These are phyloP conservation scores for Entomortierella chlamydospora DNA, from an alignment of 192 early-diverging fungal genomes.

Conservation along the genomic window DNA sequence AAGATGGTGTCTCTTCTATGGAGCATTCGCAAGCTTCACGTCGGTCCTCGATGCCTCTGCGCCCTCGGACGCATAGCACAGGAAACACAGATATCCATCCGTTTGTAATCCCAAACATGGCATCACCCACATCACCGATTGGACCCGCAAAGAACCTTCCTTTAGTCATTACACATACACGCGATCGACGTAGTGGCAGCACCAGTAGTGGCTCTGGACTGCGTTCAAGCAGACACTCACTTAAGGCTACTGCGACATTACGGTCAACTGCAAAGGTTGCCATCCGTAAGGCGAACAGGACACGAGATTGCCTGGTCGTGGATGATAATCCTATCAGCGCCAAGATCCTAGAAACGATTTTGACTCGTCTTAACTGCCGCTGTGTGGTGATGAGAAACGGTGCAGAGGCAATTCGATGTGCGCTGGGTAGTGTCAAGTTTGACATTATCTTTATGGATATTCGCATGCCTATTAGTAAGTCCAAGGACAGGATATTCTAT, in stretches of 20 bases:
- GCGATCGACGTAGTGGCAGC: constrained; percentile 44
- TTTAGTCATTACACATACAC: constrained; percentile 18
- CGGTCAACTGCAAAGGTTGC: constrained; percentile 39
- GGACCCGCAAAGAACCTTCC: constrained; percentile 34
- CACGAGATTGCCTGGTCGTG: constrained; percentile 78
- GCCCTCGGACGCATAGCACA: constrained; percentile 42
- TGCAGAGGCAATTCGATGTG: constrained; percentile 89
- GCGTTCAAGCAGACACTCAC: constrained; percentile 48
- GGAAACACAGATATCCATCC: constrained; percentile 44
- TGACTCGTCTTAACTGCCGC: constrained; percentile 77
- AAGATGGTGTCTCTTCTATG: constrained; percentile 12
- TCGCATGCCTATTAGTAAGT: constrained; percentile 92
- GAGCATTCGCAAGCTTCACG: constrained; percentile 15
- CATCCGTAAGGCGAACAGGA: constrained; percentile 27
- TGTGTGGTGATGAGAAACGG: constrained; percentile 91
- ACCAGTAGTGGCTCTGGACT: constrained; percentile 41
- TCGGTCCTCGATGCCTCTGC: constrained; percentile 43
- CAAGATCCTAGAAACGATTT: constrained; percentile 92
- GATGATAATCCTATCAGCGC: constrained; percentile 93
- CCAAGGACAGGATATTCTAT: not conserved
- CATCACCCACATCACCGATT: constrained; percentile 38
- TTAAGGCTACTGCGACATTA: constrained; percentile 44
- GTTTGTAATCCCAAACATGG: constrained; percentile 28
- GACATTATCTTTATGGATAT: constrained; percentile 96
- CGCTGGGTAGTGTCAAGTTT: constrained; percentile 90